Percentiles rank a stretch among this genome's conserved stretches.
Conservation (phyloP, 2,329 filamentous ascomycete genomes). For the Pseudogymnoascus sp. region DNA sequence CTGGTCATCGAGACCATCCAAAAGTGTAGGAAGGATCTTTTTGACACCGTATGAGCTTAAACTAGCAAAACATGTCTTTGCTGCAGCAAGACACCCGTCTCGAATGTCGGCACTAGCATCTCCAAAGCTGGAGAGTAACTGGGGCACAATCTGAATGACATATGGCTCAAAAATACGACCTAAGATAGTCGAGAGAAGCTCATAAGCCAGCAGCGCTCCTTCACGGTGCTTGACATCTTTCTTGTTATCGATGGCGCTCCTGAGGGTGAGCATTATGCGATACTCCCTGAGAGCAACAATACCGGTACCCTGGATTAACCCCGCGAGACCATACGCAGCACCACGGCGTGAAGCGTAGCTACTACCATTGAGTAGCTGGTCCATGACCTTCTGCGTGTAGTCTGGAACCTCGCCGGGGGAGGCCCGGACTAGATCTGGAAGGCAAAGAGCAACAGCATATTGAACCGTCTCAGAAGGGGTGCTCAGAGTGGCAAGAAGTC, state of each 20-base stretch:
- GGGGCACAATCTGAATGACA: constrained; percentile 88
- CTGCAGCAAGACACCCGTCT: constrained; percentile 84
- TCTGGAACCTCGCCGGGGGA: constrained; percentile 69
- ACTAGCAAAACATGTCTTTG: constrained; percentile 88
- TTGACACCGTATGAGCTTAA: constrained; percentile 95
- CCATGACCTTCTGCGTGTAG: constrained; percentile 74
- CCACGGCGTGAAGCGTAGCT: constrained; percentile 89
- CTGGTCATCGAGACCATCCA: constrained; percentile 86
- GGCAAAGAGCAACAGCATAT: constrained; percentile 88
- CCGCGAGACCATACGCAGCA: constrained; percentile 89
- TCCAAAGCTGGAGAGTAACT: constrained; percentile 81
- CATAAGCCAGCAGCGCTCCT: constrained; percentile 81
- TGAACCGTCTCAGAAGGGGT: constrained; percentile 96
- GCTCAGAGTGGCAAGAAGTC: constrained; percentile 77
- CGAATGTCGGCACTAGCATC: constrained; percentile 83
- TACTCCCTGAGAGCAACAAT: constrained; percentile 75
- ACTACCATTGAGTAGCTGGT: constrained; percentile 77
- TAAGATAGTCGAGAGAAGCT: constrained; percentile 79
- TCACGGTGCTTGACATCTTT: constrained; percentile 86
- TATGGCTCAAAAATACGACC: constrained; percentile 92
- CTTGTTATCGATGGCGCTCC: constrained; percentile 84
- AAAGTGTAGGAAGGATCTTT: constrained; percentile 81
- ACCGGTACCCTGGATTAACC: constrained; percentile 81
- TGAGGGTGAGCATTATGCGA: constrained; percentile 75
- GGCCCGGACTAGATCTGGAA: constrained; percentile 82